Evolutionary conservation across 768 basidiomycete species (phyloP).

Genomic region (Hericium erinaceus): DNA sequence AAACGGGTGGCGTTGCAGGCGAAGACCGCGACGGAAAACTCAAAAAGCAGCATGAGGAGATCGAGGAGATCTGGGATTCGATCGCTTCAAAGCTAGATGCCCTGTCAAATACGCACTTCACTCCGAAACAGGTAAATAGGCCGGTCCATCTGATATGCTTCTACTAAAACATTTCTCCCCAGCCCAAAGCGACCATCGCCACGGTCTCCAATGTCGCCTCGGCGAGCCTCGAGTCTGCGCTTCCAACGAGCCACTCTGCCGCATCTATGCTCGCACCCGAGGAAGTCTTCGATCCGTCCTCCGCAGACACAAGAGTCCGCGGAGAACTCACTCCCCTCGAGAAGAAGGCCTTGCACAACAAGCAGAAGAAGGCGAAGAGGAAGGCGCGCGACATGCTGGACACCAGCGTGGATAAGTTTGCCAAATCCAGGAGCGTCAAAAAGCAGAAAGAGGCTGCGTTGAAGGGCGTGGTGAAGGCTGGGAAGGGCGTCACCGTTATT

Average conservation of each 20-base stretch:
- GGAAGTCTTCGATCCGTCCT: constrained; percentile 66
- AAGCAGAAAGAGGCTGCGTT: constrained; percentile 81
- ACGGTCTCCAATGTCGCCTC: constrained; percentile 77
- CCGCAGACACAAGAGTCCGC: constrained; percentile 48
- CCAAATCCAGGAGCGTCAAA: constrained; percentile 42
- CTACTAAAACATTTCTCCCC: constrained; percentile 10
- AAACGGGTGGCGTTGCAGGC: constrained; percentile 39
- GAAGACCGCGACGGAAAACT: constrained; percentile 88
- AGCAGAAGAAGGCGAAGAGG: constrained; percentile 62
- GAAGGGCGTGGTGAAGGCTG: constrained; percentile 73
- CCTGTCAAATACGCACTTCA: constrained; percentile 89
- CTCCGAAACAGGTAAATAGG: constrained; percentile 76
- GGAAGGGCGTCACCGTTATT: constrained; percentile 81
- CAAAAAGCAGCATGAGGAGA: constrained; percentile 80
- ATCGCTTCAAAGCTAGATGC: constrained; percentile 88
- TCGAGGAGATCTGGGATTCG: constrained; percentile 74
- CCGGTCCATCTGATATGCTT: constrained; percentile 3
- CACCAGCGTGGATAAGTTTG: constrained; percentile 54
- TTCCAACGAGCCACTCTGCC: constrained; percentile 72
- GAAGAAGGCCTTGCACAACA: constrained; percentile 63
- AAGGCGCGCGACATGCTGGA: constrained; percentile 58
- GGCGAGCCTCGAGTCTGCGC: constrained; percentile 78
- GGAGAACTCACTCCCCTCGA: constrained; percentile 81
- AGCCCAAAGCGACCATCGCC: constrained; percentile 87
- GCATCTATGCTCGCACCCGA: constrained; percentile 87